These are phyloP conservation scores for Meira nashicola DNA, from an alignment of 1,284 basidiomycete genomes.

Conservation along the genomic window DNA sequence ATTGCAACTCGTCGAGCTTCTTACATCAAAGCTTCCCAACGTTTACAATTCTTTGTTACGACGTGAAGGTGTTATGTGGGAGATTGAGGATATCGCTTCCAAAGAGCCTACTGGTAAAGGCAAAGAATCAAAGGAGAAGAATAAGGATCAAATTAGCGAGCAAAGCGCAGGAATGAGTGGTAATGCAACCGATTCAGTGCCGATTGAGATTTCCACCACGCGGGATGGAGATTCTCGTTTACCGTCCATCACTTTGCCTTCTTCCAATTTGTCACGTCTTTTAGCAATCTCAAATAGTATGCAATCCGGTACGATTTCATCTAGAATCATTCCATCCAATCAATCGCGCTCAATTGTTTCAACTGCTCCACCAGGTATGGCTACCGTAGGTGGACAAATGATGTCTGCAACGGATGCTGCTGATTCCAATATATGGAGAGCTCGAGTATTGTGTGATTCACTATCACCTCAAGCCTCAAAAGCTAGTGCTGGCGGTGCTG, in stretches of 20 bases:
- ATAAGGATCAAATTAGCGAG: background rate
- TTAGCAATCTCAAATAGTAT: background rate
- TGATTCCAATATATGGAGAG: slow-evolving; percentile 45
- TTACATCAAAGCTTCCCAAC: slow-evolving; percentile 38
- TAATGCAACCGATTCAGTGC: background rate
- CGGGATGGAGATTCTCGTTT: background rate
- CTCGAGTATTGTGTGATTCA: slow-evolving; percentile 36
- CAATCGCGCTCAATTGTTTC: background rate
- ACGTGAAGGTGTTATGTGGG: slow-evolving; percentile 48
- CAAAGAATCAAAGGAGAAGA: background rate
- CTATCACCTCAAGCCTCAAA: slow-evolving; percentile 23
- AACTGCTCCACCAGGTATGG: background rate
- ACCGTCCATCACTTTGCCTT: background rate
- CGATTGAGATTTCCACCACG: background rate
- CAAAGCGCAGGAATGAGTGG: background rate
- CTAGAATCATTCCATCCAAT: background rate
- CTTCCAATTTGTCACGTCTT: background rate
- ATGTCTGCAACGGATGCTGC: slow-evolving; percentile 20
- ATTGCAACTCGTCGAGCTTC: slow-evolving; percentile 51
- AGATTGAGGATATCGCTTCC: slow-evolving; percentile 44
- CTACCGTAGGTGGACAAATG: background rate
- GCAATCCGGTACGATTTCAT: background rate
- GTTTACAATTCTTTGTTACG: slow-evolving; percentile 39
- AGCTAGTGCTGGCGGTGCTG: slow-evolving; percentile 25
- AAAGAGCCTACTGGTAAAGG: slow-evolving; percentile 14